These are phyloP conservation scores for Marchantia polymorpha DNA, from an alignment of 225 moss, liverwort and hornwort species.

Conservation along the genomic window DNA sequence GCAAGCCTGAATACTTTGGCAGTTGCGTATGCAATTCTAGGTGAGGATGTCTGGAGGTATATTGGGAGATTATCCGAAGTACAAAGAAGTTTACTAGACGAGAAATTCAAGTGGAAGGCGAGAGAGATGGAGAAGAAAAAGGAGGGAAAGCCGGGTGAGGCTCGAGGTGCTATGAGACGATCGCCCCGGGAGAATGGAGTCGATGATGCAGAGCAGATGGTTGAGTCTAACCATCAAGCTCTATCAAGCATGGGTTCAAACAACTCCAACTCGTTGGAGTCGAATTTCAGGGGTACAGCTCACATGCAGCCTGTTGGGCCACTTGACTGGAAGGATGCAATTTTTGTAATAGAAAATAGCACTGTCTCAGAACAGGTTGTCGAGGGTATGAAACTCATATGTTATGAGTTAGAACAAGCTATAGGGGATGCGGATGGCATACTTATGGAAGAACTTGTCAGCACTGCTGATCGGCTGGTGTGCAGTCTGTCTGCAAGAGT, in stretches of 20 bases:
- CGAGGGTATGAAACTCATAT: slow-evolving; percentile 88
- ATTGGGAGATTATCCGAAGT: slow-evolving; percentile 76
- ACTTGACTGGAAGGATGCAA: slow-evolving; percentile 93
- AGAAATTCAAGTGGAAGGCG: slow-evolving; percentile 99
- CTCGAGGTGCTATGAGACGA: slow-evolving; percentile 57
- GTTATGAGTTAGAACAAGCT: slow-evolving; percentile 91
- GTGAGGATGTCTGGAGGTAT: slow-evolving; percentile 92
- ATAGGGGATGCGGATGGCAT: slow-evolving; percentile 81
- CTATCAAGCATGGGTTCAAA: slow-evolving; percentile 21
- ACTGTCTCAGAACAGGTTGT: slow-evolving; percentile 89
- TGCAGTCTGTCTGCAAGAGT: slow-evolving; percentile 85
- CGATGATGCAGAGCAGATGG: slow-evolving; percentile 57
- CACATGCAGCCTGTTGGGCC: slow-evolving; percentile 48
- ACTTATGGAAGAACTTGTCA: slow-evolving; percentile 76
- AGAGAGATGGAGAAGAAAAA: slow-evolving; percentile 91
- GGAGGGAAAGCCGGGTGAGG: slow-evolving; percentile 75
- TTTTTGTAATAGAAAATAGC: slow-evolving; percentile 82
- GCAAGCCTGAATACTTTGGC: slow-evolving; percentile 74
- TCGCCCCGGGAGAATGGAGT: slow-evolving; percentile 62
- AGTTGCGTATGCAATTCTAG: slow-evolving; percentile 77
- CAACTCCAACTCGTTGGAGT: slow-evolving; percentile 17
- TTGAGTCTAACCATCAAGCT: slow-evolving; percentile 30
- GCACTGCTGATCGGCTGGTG: slow-evolving; percentile 85
- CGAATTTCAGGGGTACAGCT: slow-evolving; percentile 16
- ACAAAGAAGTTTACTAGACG: slow-evolving; percentile 84